Conservation (phyloP, 495 filamentous ascomycete species). For the Margaritispora aquatica region DNA sequence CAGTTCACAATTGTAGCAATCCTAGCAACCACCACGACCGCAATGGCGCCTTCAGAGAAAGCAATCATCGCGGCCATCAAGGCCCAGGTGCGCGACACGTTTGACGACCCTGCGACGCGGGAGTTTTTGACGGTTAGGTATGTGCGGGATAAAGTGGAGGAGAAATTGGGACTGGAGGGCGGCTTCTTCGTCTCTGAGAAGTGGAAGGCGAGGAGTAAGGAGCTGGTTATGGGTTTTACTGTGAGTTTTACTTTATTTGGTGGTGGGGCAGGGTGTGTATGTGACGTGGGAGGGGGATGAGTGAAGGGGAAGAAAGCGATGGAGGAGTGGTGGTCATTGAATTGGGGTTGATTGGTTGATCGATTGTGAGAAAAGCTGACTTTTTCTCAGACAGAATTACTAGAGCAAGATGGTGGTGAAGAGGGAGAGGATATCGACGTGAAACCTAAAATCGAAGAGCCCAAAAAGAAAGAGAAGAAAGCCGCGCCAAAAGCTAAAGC, state of each 20-base stretch:
- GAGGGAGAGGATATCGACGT: neutral
- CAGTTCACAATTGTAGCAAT: too few relatives aligned
- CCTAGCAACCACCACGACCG: neutral
- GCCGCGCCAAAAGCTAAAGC: constrained; percentile 12
- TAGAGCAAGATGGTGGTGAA: constrained; percentile 14
- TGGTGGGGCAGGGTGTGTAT: too few relatives aligned
- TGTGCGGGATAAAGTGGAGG: constrained; percentile 61
- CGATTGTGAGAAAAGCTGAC: constrained; percentile 1
- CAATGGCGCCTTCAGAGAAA: constrained; percentile 12
- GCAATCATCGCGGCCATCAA: constrained; percentile 33
- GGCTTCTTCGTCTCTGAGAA: constrained; percentile 62
- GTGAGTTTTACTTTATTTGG: constrained; percentile 41
- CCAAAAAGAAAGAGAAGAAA: neutral
- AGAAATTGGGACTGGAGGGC: constrained; percentile 53
- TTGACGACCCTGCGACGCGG: constrained; percentile 42
- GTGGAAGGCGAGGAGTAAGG: constrained; percentile 80
- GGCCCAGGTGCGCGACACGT: constrained; percentile 46
- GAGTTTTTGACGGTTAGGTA: constrained; percentile 71
- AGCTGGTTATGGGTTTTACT: constrained; percentile 61
- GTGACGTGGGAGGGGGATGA: too few relatives aligned
- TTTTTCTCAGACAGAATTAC: constrained; percentile 16
- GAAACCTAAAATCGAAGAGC: neutral
- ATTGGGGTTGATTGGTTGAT: neutral
- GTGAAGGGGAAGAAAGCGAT: too few relatives aligned
- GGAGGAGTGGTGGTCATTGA: too few relatives aligned